Evolutionary conservation across 1,139 yeast species (phyloP), one percentile per base, ranked within the genome.

Genomic region (Spencermartinsiella ligniputridi): DNA sequence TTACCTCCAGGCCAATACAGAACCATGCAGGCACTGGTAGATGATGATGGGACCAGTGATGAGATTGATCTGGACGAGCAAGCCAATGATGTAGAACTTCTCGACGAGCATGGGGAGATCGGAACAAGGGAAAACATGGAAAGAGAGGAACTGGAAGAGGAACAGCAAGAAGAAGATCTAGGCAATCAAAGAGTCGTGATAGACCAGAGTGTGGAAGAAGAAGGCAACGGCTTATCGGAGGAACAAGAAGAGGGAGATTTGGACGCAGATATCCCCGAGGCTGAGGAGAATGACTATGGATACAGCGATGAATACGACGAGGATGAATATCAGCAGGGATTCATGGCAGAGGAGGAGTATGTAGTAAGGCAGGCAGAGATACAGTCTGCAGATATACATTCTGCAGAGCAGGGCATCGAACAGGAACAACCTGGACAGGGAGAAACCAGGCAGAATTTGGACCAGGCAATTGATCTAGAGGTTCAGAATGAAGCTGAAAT

Each of bases 1-100:
- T 43, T 36, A 22, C 62, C 61, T 1, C 54, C 55, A 9, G 62
- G 59, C 27, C 45, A 53, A 19, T 29, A 37, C 35, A 53, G 47
- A 35, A 56, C 59, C 3, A 52, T 52, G 54, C 54, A 52, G 21
- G 52, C 51, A 3, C 43, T 51, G 46, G 25, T 51, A n/a, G 60
- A 54, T 34, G 54, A 55, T 24, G 54, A 46, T 13, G 54, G 37
- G 4, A 44, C 40, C 11, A 47, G 45, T 22, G 51, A 51, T 21
- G 57, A 50, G 15, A 53, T 44, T 22, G 52, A 49, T 15, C 32
- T 38, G 9, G 45, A 8, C 37, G 45, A 39, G 13, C 36, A 32
- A 8, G 41, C 27, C 4, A 40, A 37, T 4, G 37, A 19, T n/a
- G 41, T 25, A 20, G 38, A 40, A 17, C 22, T 22, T n/a, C 47